Evolutionary conservation across 1,284 basidiomycete species (phyloP).

Genomic region (Malassezia pachydermatis): DNA sequence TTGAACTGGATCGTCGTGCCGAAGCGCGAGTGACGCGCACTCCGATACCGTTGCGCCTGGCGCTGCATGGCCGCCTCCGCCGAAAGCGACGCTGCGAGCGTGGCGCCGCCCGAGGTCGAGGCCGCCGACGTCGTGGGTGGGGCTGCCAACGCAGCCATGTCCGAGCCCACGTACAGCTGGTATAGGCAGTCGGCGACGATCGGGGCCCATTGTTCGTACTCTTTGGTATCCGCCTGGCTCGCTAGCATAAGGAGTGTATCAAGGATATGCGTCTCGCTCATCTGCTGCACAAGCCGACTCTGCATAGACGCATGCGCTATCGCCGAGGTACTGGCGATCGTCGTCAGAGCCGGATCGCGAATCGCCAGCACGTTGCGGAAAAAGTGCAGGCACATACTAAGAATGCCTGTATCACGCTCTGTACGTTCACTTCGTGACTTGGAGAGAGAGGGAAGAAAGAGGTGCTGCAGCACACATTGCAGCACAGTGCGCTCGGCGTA

Average conservation of each 20-base stretch:
- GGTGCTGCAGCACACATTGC: conserved; percentile 29
- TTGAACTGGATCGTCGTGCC: conserved; percentile 42
- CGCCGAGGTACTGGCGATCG: conserved; percentile 27
- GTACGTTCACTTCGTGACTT: conserved; percentile 34
- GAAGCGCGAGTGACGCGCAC: conserved; percentile 41
- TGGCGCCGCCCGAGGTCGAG: background rate
- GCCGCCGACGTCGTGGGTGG: background rate
- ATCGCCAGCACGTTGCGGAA: conserved; percentile 47
- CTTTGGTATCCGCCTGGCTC: conserved; percentile 34
- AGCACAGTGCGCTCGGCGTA: conserved; percentile 28
- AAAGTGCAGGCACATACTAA: conserved; percentile 45
- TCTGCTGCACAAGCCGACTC: conserved; percentile 31
- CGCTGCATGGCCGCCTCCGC: conserved; percentile 26
- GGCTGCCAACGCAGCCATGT: conserved; percentile 22
- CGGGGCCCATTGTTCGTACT: conserved; percentile 39
- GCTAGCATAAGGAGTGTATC: conserved; percentile 43
- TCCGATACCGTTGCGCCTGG: conserved; percentile 13
- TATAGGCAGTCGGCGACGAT: conserved; percentile 42
- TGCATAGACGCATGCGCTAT: conserved; percentile 39
- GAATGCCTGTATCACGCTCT: conserved; percentile 37
- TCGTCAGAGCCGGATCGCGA: conserved; percentile 34
- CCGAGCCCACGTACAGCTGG: conserved; percentile 37
- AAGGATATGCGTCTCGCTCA: conserved; percentile 34
- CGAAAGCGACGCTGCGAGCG: conserved; percentile 25
- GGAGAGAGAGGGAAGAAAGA: conserved; percentile 37